Percentiles rank a stretch among this genome's conserved stretches.
phyloP scores from a whole-genome alignment of 2,329 filamentous ascomycete species.

The Cladosporium oxysporum region DNA sequence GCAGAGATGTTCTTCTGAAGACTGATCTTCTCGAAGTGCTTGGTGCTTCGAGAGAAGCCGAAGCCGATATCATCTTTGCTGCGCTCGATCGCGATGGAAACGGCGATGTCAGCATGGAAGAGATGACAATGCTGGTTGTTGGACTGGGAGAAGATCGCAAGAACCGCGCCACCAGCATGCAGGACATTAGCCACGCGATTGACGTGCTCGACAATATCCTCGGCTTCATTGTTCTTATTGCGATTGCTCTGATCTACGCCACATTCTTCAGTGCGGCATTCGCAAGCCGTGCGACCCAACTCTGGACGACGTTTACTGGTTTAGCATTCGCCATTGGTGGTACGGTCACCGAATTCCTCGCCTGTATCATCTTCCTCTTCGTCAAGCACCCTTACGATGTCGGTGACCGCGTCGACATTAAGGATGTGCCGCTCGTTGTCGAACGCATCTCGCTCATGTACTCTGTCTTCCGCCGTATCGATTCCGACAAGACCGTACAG shows the following conservation, averaged over 20 bases:
- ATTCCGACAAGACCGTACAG: constrained; percentile 34
- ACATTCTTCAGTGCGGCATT: constrained; percentile 37
- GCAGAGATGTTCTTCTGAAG: constrained; percentile 30
- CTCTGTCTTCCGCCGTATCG: constrained; percentile 19
- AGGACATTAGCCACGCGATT: constrained; percentile 40
- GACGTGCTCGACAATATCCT: constrained; percentile 38
- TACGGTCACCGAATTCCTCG: constrained; percentile 88
- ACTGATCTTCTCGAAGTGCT: constrained; percentile 35
- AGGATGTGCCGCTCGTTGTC: constrained; percentile 33
- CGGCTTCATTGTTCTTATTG: constrained; percentile 31
- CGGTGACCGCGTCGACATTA: constrained; percentile 38
- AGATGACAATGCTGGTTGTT: constrained; percentile 37
- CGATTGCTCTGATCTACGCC: constrained; percentile 37
- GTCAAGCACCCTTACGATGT: constrained; percentile 92
- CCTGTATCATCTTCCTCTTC: constrained; percentile 95
- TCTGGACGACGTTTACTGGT: constrained; percentile 32
- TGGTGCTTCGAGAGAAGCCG: constrained; percentile 26
- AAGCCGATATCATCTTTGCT: constrained; percentile 36
- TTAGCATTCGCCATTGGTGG: constrained; percentile 94
- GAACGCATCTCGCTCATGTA: constrained; percentile 35
- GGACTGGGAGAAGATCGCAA: constrained; percentile 35
- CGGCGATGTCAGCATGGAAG: constrained; percentile 39
- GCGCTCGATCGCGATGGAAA: constrained; percentile 38
- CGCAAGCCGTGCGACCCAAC: constrained; percentile 28
- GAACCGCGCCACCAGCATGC: constrained; percentile 35